Evolutionary conservation across 345 rosid genomes (phyloP).

Genomic region (Sapria himalayana): DNA sequence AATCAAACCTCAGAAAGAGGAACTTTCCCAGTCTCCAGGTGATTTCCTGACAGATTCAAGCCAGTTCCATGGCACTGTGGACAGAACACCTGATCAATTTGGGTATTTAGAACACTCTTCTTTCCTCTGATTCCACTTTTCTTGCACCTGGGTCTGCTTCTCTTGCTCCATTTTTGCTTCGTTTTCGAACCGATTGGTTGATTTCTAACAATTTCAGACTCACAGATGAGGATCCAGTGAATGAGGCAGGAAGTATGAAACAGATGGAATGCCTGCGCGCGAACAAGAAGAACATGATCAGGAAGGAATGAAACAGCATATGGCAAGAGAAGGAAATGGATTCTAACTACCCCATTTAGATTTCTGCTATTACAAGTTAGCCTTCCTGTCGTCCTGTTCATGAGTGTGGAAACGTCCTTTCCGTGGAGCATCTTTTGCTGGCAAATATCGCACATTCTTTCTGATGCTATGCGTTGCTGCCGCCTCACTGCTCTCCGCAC

Average conservation of each 20-base stretch:
- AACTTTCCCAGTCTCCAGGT: constrained; percentile 35
- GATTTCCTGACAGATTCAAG: constrained; percentile 26
- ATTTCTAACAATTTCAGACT: constrained; percentile 33
- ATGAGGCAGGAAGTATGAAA: constrained; percentile 78
- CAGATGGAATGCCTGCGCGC: constrained; percentile 59
- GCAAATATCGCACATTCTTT: constrained; percentile 76
- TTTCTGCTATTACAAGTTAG: constrained; percentile 74
- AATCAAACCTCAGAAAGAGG: constrained; percentile 77
- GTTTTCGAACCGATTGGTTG: constrained; percentile 20
- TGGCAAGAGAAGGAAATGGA: no score
- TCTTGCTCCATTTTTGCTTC: constrained; percentile 32
- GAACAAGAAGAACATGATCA: constrained; percentile 1
- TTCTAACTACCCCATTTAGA: constrained; percentile 55
- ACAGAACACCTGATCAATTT: constrained; percentile 48
- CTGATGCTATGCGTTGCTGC: constrained; percentile 62
- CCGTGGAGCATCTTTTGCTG: constrained; percentile 78
- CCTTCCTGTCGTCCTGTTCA: constrained; percentile 61
- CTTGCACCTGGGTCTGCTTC: constrained; percentile 22
- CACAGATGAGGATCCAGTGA: constrained; percentile 81
- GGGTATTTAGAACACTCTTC: constrained; percentile 12
- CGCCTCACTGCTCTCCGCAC: constrained; percentile 59
- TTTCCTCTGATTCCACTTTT: constrained; percentile 16
- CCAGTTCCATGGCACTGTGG: constrained; percentile 97
- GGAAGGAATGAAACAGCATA: no score
- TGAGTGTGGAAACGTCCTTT: constrained; percentile 61